These are phyloP conservation scores for Seiridium cupressi DNA, from an alignment of 2,329 filamentous ascomycete genomes.

Conservation along the genomic window DNA sequence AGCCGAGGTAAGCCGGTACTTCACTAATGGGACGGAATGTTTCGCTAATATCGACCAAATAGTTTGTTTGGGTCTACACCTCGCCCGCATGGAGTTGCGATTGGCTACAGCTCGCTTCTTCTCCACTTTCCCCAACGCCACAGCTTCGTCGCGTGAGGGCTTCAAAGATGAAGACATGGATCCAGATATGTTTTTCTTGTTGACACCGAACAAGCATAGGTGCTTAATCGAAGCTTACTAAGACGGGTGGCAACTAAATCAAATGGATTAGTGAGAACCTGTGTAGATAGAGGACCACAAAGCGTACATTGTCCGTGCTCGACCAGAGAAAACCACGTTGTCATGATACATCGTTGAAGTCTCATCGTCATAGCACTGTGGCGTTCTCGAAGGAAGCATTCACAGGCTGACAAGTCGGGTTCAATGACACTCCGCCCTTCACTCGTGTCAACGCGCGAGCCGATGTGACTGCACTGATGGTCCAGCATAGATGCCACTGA, in stretches of 20 bases:
- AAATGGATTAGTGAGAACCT: not conserved
- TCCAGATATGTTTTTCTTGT: slow-evolving; percentile 24
- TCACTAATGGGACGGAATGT: not conserved
- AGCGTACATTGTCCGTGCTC: no score
- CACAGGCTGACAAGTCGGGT: not conserved
- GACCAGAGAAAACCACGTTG: no score
- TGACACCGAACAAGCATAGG: slow-evolving; percentile 22
- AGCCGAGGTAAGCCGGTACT: slow-evolving; percentile 19
- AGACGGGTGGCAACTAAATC: not conserved
- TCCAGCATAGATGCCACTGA: not conserved
- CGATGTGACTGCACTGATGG: not conserved
- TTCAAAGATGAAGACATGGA: slow-evolving; percentile 29
- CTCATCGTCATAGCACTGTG: no score
- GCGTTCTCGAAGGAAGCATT: not conserved
- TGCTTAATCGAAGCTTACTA: slow-evolving; percentile 23
- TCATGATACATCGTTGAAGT: no score
- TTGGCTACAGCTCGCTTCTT: slow-evolving; percentile 50
- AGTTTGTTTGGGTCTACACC: slow-evolving; percentile 52
- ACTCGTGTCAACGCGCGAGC: not conserved
- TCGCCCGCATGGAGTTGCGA: slow-evolving; percentile 52
- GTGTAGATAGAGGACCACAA: not conserved
- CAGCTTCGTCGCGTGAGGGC: slow-evolving; percentile 22
- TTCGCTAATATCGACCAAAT: no score
- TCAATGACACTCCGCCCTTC: not conserved
- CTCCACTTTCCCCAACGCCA: slow-evolving; percentile 25